Base-by-base conservation (phyloP, 805 yeast species). In the Hanseniaspora singularis region DNA sequence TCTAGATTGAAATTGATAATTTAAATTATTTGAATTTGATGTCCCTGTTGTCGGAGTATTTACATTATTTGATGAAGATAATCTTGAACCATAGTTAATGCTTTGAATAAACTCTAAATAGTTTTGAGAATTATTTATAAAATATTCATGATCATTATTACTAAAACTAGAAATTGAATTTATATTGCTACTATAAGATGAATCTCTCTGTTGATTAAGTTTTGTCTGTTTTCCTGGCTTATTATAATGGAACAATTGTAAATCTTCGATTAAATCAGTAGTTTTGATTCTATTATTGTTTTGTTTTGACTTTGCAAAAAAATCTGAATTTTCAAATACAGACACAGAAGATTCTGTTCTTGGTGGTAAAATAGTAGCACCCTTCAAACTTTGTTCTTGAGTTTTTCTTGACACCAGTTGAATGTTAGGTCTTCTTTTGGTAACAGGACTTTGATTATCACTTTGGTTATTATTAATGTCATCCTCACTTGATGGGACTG, bases 281-380 rank as follows among this genome's bases (percentile, higher is more conserved):
- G 46, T 47, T 24, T 47, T 28, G 12, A 40, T 24, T 40, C 50
- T 47, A 23, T 10, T 19, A 14, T 15, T 31, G 5, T n/a, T 24
- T 41, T 20, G 19, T 19, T 11, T 15, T 36, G 34, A 23, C 30
- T n/a, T n/a, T n/a, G n/a, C 23, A 16, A 8, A 16, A 15, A 37
- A 37, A 15, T 20, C 7, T 2, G 8, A 15, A 11, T 16, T 31
- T n/a, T 47, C 50, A 22, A 47, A 23, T 2, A 32, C 20, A 4
- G 50, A 47, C 4, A 47, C 46, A 11, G 45, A 40, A 9, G 46
- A 40, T 38, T 47, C 50, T 9, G 50, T 37, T 47, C 50, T 47
- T 7, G 50, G 50, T 15, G 50, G 50, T n/a, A 47, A 38, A 28
- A 47, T 40, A 7, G 40, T 27, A 9, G 45, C 40, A 11, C 45